A percentile compares a stretch with the other conserved stretches of the same genome.
Conservation (phyloP, 2,329 filamentous ascomycete genomes). For the Arthrocladium fulminans region DNA sequence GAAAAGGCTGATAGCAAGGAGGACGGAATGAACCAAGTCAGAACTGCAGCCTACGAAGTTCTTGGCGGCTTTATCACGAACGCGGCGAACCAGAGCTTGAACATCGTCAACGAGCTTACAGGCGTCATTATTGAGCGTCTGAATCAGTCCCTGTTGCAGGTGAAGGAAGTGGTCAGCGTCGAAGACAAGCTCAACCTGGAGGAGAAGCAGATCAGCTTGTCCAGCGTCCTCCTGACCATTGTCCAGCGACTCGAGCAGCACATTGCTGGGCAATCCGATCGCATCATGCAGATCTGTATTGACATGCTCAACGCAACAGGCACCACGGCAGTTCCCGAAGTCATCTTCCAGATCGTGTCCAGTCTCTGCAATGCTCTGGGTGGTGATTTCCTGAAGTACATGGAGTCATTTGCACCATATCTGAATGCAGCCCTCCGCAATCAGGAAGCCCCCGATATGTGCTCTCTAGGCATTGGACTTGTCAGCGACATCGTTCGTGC, state of each 20-base stretch:
- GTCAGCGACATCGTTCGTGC: slow-evolving; percentile 94
- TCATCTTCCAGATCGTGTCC: slow-evolving; percentile 84
- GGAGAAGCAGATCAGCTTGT: slow-evolving; percentile 94
- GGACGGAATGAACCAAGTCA: slow-evolving; percentile 77
- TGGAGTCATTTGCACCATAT: slow-evolving; percentile 89
- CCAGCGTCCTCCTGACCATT: slow-evolving; percentile 83
- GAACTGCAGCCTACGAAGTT: slow-evolving; percentile 94
- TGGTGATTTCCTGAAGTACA: slow-evolving; percentile 91
- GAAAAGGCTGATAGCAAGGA: slow-evolving; percentile 51
- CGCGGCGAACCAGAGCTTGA: slow-evolving; percentile 75
- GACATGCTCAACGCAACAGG: slow-evolving; percentile 67
- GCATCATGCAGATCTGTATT: slow-evolving; percentile 84
- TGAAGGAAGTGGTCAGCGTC: slow-evolving; percentile 88
- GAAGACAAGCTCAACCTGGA: slow-evolving; percentile 94
- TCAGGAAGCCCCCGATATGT: slow-evolving; percentile 88
- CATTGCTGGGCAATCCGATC: slow-evolving; percentile 79
- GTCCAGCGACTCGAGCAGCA: slow-evolving; percentile 86
- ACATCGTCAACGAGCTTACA: slow-evolving; percentile 70
- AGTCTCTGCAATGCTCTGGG: slow-evolving; percentile 86
- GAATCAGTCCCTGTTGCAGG: slow-evolving; percentile 80
- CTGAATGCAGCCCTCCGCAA: slow-evolving; percentile 90
- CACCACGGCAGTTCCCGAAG: slow-evolving; percentile 92
- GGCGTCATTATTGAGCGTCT: slow-evolving; percentile 84
- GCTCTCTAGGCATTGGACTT: slow-evolving; percentile 93
- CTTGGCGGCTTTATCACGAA: slow-evolving; percentile 91